Percentiles rank a stretch among this genome's conserved stretches.
Conservation (phyloP, 192 early-diverging fungal species). For the Coemansia sp. region DNA sequence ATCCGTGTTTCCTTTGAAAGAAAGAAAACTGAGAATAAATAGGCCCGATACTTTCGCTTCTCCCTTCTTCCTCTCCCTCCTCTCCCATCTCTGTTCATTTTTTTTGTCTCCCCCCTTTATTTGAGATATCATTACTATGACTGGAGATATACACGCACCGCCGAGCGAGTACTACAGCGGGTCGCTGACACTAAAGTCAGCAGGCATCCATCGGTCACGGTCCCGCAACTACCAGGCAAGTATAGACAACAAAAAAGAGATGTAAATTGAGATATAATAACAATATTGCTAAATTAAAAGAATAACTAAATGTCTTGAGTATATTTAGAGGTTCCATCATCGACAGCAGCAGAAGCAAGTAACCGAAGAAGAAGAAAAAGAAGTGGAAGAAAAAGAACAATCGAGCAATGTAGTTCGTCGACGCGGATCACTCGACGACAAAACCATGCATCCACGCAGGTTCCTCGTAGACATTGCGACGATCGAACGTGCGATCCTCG, state of each 20-base stretch:
- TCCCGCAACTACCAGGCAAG: constrained; percentile 47
- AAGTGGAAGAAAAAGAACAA: no score
- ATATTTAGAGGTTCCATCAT: constrained; percentile 3
- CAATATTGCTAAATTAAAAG: no score
- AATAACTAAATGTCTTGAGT: not conserved
- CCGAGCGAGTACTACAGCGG: constrained; percentile 48
- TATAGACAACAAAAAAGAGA: no score
- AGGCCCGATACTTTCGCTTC: not conserved
- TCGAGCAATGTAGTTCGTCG: constrained; percentile 29
- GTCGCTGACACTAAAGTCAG: constrained; percentile 14
- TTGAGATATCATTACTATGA: constrained; percentile 9
- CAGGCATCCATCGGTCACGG: constrained; percentile 31
- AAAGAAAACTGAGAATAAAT: no score
- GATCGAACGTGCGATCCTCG: constrained; percentile 76
- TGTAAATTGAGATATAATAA: no score
- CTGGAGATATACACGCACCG: constrained; percentile 32
- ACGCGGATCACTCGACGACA: constrained; percentile 68
- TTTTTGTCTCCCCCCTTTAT: not conserved
- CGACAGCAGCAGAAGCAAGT: not conserved
- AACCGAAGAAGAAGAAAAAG: no score
- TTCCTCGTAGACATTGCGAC: constrained; percentile 88
- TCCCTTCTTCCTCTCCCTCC: not conserved
- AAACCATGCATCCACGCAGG: constrained; percentile 62
- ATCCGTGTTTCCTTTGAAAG: not conserved
- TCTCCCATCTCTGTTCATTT: not conserved